phyloP scores from a whole-genome alignment of 2,329 filamentous ascomycete genomes.

The Talaromyces sp. region DNA sequence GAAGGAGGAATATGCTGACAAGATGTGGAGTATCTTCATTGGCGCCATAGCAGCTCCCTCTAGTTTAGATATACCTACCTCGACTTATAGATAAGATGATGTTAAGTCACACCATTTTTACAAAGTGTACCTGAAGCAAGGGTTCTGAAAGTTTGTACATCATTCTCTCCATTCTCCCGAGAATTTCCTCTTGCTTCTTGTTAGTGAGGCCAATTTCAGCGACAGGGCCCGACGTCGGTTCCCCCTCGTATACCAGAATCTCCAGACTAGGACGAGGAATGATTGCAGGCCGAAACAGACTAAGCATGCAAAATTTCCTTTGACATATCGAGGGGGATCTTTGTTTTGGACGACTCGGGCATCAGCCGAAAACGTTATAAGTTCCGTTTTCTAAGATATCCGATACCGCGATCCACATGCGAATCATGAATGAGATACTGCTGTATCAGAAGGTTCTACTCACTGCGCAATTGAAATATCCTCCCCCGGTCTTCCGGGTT shows the following conservation, averaged over 20 bases:
- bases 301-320: not conserved
- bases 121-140: not conserved
- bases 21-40: too few species aligned
- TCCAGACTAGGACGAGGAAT: not conserved
- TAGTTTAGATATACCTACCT: too few species aligned
- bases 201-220: not conserved
- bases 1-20: too few species aligned
- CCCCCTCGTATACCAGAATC: not conserved
- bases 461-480: too few species aligned
- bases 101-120: not conserved
- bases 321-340: not conserved
- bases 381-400: too few species aligned
- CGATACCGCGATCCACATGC: too few species aligned
- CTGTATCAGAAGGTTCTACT: too few species aligned
- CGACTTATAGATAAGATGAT: not conserved
- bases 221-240: not conserved
- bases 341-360: not conserved
- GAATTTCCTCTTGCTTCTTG: not conserved
- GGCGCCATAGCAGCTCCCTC: too few species aligned
- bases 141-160: not conserved
- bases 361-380: not conserved
- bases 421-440: too few species aligned
- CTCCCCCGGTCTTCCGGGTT: too few species aligned
- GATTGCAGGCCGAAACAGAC: not conserved
- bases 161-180: not conserved